Percentiles rank a stretch among this genome's conserved stretches.
Conservation (phyloP, 129 eudicot genomes). For the Dittrichia graveolens region DNA sequence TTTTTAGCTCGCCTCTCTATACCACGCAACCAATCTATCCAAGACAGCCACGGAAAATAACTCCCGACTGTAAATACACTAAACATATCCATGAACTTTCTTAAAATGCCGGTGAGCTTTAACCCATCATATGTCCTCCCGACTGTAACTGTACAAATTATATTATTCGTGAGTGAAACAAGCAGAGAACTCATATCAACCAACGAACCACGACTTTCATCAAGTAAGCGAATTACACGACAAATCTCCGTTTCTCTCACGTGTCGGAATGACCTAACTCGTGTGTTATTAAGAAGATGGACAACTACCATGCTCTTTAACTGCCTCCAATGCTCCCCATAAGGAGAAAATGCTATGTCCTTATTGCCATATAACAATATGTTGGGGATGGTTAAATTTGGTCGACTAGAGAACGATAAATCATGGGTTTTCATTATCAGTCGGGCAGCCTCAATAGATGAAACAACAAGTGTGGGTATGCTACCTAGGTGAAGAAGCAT, state of each 20-base stretch:
- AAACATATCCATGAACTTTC: slow-evolving; percentile 11
- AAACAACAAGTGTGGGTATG: slow-evolving; percentile 31
- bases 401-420: slow-evolving; percentile 28
- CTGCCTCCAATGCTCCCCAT: slow-evolving; percentile 39
- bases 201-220: neutral
- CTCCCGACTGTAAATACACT: slow-evolving; percentile 13
- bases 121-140: slow-evolving; percentile 29
- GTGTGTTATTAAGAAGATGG: slow-evolving; percentile 12
- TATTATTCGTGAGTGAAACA: neutral
- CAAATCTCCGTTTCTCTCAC: slow-evolving; percentile 39
- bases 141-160: slow-evolving; percentile 22
- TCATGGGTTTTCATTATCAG: slow-evolving; percentile 50
- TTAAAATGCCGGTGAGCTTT: neutral
- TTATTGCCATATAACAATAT: slow-evolving; percentile 25
- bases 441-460: slow-evolving; percentile 34
- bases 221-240: slow-evolving; percentile 11
- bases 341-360: slow-evolving; percentile 33
- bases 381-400: neutral
- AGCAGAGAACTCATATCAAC: slow-evolving; percentile 18
- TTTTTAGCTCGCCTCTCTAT: slow-evolving; percentile 26
- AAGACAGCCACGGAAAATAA: slow-evolving; percentile 36
- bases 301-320: slow-evolving; percentile 25
- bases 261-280: slow-evolving; percentile 27
- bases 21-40: slow-evolving; percentile 42
- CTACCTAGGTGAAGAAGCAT: slow-evolving; percentile 52